phyloP scores from a whole-genome alignment of 2,329 filamentous ascomycete genomes.

The Curvularia verruculosa region DNA sequence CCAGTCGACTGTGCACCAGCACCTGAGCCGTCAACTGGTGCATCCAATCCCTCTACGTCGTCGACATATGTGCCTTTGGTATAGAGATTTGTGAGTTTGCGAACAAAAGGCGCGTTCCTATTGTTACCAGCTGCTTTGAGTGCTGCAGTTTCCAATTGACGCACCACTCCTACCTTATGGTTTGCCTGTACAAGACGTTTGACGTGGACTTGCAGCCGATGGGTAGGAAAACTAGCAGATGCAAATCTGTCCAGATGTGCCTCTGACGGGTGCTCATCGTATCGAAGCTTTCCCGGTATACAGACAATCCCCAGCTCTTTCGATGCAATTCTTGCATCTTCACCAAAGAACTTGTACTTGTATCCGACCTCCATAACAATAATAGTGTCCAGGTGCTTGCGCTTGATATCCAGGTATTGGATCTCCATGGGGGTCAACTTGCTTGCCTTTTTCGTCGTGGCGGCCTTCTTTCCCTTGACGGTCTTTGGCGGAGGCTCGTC shows the following conservation, averaged over 20 bases:
- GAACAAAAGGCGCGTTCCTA: constrained; percentile 86
- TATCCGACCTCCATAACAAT: constrained; percentile 96
- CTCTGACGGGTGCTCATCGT: constrained; percentile 84
- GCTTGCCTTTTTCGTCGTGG: constrained; percentile 69
- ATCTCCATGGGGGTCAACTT: constrained; percentile 95
- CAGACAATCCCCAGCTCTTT: constrained; percentile 94
- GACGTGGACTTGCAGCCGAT: constrained; percentile 88
- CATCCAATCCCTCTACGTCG: constrained; percentile 80
- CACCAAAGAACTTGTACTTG: constrained; percentile 96
- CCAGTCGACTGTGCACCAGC: constrained; percentile 69
- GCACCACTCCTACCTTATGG: constrained; percentile 93
- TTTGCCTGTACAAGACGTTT: constrained; percentile 91
- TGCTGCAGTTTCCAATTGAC: constrained; percentile 93
- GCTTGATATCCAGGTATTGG: constrained; percentile 93
- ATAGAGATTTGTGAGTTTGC: constrained; percentile 94
- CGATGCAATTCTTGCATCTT: constrained; percentile 86
- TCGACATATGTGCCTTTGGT: constrained; percentile 98
- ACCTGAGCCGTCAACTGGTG: constrained; percentile 53
- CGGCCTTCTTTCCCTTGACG: constrained; percentile 57
- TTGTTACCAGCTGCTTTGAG: constrained; percentile 96
- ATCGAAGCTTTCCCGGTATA: constrained; percentile 92
- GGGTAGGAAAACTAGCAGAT: constrained; percentile 92
- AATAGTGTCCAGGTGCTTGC: constrained; percentile 85
- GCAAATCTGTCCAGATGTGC: constrained; percentile 91
- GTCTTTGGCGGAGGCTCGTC: constrained; percentile 61